Percentiles rank a stretch among this genome's conserved stretches.
These are phyloP conservation scores for Rhinocladiella similis DNA, from an alignment of 2,329 filamentous ascomycete species.

Conservation along the genomic window DNA sequence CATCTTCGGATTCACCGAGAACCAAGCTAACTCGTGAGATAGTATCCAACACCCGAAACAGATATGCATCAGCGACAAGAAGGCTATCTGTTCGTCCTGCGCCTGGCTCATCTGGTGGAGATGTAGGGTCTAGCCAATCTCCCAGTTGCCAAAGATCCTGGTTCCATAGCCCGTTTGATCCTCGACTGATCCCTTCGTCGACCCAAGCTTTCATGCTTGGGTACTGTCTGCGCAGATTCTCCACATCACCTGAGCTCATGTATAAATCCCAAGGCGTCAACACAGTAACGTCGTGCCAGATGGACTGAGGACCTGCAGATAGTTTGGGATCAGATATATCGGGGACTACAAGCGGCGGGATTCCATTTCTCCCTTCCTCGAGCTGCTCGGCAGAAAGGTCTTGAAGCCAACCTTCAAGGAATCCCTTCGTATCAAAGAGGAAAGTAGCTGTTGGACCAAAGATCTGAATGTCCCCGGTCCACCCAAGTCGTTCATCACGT, in stretches of 20 bases:
- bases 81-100: conserved; percentile 35
- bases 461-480: conserved; percentile 54
- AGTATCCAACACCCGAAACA: conserved; percentile 37
- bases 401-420: conserved; percentile 52
- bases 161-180: conserved; percentile 38
- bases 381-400: conserved; percentile 46
- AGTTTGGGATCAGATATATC: conserved; percentile 24
- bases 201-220: conserved; percentile 39
- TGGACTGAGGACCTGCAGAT: conserved; percentile 30
- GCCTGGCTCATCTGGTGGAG: conserved; percentile 38
- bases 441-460: conserved; percentile 55
- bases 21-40: conserved; percentile 33
- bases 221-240: conserved; percentile 39
- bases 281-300: conserved; percentile 44
- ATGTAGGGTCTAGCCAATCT: conserved; percentile 45
- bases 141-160: conserved; percentile 37
- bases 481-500: conserved; percentile 55
- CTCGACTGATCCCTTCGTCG: conserved; percentile 36
- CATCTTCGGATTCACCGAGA: conserved; percentile 29
- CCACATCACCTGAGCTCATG: conserved; percentile 35
- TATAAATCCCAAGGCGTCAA: conserved; percentile 40
- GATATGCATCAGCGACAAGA: conserved; percentile 42
- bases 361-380: conserved; percentile 21
- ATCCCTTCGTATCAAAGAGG: conserved; percentile 54
- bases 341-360: conserved; percentile 37